These are phyloP conservation scores for Neopestalotiopsis rosae DNA, from an alignment of 2,329 filamentous ascomycete genomes.

Conservation along the genomic window DNA sequence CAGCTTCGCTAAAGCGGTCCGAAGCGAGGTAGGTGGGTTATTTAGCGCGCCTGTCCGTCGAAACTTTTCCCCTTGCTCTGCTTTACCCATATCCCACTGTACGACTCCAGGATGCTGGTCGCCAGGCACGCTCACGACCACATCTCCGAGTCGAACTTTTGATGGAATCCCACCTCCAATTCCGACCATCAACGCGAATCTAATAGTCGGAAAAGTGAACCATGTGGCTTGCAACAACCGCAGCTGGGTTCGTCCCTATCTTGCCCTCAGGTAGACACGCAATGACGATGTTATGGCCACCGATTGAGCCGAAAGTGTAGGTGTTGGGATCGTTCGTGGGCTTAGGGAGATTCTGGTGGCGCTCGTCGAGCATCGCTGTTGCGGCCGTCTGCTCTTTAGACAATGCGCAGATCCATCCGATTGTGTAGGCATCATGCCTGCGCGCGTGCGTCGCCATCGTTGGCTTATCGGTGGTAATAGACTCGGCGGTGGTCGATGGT, in stretches of 20 bases:
- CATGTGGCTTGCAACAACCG: conserved; percentile 31
- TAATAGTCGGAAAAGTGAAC: conserved; percentile 32
- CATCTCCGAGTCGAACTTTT: conserved; percentile 32
- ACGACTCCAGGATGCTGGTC: too few relatives aligned
- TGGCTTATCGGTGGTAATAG: too few relatives aligned
- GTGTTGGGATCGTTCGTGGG: conserved; percentile 29
- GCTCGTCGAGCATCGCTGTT: conserved; percentile 46
- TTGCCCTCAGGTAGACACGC: conserved; percentile 31
- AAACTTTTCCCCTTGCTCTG: too few relatives aligned
- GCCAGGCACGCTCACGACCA: conserved; percentile 32
- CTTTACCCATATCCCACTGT: too few relatives aligned
- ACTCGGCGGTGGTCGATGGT: too few relatives aligned
- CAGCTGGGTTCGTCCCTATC: conserved; percentile 32
- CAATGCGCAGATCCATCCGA: conserved; percentile 52
- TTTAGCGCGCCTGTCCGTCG: too few relatives aligned
- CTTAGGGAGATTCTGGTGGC: conserved; percentile 33
- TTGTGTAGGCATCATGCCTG: conserved; percentile 35
- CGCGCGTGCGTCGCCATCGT: too few relatives aligned
- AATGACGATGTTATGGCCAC: conserved; percentile 42
- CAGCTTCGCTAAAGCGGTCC: too few relatives aligned
- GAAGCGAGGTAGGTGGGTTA: too few relatives aligned
- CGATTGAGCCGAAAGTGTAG: conserved; percentile 39
- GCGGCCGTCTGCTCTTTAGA: conserved; percentile 40
- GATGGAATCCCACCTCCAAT: conserved; percentile 37
- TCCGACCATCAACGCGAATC: conserved; percentile 38